Conservation (phyloP, 2,329 filamentous ascomycete genomes). For the Elsinoe perseae region DNA sequence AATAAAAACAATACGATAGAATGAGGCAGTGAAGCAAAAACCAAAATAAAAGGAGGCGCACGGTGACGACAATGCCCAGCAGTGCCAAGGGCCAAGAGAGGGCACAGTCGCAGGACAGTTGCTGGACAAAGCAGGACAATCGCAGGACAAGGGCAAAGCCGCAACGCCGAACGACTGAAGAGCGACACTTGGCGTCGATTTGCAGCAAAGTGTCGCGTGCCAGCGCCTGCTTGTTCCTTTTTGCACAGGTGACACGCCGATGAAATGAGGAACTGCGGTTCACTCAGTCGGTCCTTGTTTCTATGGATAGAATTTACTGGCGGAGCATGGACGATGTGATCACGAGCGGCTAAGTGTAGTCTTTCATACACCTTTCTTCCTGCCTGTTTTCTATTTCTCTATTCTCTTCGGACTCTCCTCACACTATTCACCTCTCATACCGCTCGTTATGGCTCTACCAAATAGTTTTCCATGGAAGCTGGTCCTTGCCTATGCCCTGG, state of each 20-base stretch:
- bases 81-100: neutral
- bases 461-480: constrained; percentile 30
- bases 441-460: constrained; percentile 3
- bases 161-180: neutral
- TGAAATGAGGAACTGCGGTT: constrained; percentile 4
- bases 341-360: constrained; percentile 1
- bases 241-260: constrained; percentile 4
- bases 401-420: neutral
- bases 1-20: neutral
- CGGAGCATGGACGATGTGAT: neutral
- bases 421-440: neutral
- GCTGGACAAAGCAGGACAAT: no score
- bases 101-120: no score
- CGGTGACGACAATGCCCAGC: neutral
- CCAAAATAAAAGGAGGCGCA: neutral
- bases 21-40: neutral
- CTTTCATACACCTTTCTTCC: neutral
- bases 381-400: neutral
- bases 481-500: constrained; percentile 59
- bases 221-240: neutral
- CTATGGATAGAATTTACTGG: neutral
- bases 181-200: constrained; percentile 3
- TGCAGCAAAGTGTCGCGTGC: constrained; percentile 11
- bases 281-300: neutral
- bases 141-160: neutral